A percentile compares a stretch with the other conserved stretches of the same genome.
Conservation (phyloP, 106 monocot species). For the Dendrobium nobile region DNA sequence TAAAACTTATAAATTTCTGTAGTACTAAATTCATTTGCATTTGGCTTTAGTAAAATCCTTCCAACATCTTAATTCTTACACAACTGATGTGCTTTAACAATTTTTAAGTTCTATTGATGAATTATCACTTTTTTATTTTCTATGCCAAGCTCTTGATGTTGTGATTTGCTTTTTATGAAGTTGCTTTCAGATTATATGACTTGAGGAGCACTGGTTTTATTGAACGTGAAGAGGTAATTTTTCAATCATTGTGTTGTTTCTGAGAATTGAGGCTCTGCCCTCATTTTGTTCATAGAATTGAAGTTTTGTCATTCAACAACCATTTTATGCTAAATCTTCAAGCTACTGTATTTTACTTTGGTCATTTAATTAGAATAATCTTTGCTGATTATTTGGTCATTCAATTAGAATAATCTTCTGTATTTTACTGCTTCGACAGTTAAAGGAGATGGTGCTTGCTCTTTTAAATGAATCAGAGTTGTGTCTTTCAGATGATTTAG, state of each 20-base stretch:
- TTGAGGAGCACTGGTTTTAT: conserved; percentile 63
- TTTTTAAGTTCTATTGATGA: background rate
- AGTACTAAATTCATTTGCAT: background rate
- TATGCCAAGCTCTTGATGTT: background rate
- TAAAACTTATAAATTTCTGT: background rate
- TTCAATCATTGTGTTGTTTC: background rate
- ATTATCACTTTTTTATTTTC: background rate
- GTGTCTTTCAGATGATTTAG: conserved; percentile 56
- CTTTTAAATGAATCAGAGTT: conserved; percentile 80
- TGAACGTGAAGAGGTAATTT: conserved; percentile 56
- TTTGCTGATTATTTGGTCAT: background rate
- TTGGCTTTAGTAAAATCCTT: background rate
- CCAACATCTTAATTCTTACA: background rate
- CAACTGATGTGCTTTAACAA: background rate
- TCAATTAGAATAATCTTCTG: background rate
- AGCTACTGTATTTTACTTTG: no score
- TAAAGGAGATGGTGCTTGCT: conserved; percentile 94
- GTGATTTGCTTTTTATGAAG: conserved; percentile 24
- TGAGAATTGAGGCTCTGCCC: background rate
- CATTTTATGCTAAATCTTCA: background rate
- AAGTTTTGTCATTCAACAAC: background rate
- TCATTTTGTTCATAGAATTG: background rate
- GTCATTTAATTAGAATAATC: no score
- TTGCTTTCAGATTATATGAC: conserved; percentile 74
- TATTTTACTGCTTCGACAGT: conserved; percentile 24